Base-by-base conservation (phyloP, 2,329 filamentous ascomycete genomes). In the Drechslerella dactyloides region DNA sequence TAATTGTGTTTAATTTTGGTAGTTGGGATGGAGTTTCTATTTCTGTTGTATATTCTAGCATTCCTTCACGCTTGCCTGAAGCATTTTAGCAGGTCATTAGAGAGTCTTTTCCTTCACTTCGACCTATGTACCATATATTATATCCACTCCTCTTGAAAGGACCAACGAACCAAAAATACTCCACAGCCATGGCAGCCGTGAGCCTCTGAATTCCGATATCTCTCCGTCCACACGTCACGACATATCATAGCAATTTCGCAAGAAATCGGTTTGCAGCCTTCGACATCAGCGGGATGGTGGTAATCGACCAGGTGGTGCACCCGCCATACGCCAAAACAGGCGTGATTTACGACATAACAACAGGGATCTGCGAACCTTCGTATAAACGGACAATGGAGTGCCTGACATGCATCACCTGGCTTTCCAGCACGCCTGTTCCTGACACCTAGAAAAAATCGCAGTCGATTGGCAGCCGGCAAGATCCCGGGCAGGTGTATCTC, bases 21-120 rank as follows among this genome's bases (percentile, higher is more conserved):
- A 35, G 48, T 63, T 65, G 55, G 68, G 51, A 44, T 57, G 68
- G 68, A 72, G 68, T 72, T 72, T 19, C 21, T 48, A 21, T 60
- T 72, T 51, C 42, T 37, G 17, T 30, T 19, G 30, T 33, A 30
- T 42, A 42, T 42, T 48, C 27, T 33, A 33, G 27, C 27, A 4
- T 33, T 33, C 27, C 27, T 33, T 33, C 27, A 33, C 27, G 27
- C 27, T 33, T 33, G n/a, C 44, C 2, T 48, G 15, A 21, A 44
- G 58, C 50, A 63, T 30, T 61, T 55, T 64, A 72, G 68, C 68
- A 65, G 64, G 60, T 57, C 27, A 33, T 33, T 33, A 40, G 19
- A 44, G 15, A 56, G 58, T 55, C 35, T 55, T 64, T 70, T 57
- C 46, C 13, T 17, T 55, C 56, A 30, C 51, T 48, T 19, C 44